Evolutionary conservation across 345 rosid species (phyloP), one percentile per base, ranked within the genome.

Genomic region (Dipteronia dyeriana): DNA sequence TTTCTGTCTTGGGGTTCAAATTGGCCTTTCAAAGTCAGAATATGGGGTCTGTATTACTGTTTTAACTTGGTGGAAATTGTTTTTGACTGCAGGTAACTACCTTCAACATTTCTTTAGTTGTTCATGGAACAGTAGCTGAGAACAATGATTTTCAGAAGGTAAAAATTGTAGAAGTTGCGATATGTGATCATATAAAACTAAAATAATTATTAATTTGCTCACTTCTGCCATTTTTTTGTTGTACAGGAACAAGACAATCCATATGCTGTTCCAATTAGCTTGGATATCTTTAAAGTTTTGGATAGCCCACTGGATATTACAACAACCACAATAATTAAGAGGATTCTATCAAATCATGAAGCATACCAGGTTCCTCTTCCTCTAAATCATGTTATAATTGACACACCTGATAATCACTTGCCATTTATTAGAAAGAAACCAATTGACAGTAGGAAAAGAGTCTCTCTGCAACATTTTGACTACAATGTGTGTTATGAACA

Each of bases 281-380:
- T 90, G 97, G 91, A 83, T 68, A 88, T 90, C 74, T 92, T 92
- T 69, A 80, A 82, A 80, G 85, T 92, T 62, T 70, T 92, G 76
- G 94, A 90, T 3, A 92, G 94, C 79, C 89, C 94, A 20, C 79
- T 90, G 68, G 91, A 91, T 76, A 85, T 91, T 72, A 91, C 97
- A 9, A 90, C 97, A 45, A 85, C 91, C 47, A 90, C 92, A 0
- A 90, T 91, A 81, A 91, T 90, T 49, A 82, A 82, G 84, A 83
- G 97, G 81, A 91, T 91, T 71, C 89, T 91, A 17, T 79, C 94
- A 75, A 92, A 92, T 78, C 91, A 92, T 68, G 94, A 90, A 84
- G 92, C 91, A 56, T 92, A 83, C 83, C 87, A 85, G 91, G 94
- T 90, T 69, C 45, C 4, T 43, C 61, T 81, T 16, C 70, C n/a